A percentile compares a stretch with the other conserved stretches of the same genome.
phyloP scores from a whole-genome alignment of 2,329 filamentous ascomycete genomes.

The Fusarium anguioides region DNA sequence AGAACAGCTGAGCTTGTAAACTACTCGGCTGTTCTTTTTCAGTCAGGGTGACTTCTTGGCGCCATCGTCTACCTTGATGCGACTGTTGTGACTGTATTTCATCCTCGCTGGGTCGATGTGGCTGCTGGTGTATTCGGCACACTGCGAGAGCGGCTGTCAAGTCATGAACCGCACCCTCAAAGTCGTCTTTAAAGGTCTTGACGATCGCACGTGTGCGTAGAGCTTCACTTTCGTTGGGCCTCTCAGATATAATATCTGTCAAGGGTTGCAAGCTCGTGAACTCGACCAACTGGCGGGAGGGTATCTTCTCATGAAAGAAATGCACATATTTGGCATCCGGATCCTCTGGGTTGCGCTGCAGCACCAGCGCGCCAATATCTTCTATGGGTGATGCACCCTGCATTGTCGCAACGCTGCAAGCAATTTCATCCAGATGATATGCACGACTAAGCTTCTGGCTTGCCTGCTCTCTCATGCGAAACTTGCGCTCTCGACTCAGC shows the following conservation, averaged over 20 bases:
- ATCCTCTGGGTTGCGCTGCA: constrained; percentile 75
- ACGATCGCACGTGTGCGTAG: constrained; percentile 80
- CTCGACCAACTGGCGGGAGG: constrained; percentile 77
- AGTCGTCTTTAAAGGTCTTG: constrained; percentile 80
- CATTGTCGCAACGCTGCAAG: constrained; percentile 85
- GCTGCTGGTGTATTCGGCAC: constrained; percentile 63
- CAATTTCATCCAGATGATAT: constrained; percentile 85
- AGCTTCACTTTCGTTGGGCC: constrained; percentile 72
- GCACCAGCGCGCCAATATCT: constrained; percentile 77
- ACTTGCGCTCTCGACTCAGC: constrained; percentile 79
- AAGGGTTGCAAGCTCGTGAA: constrained; percentile 75
- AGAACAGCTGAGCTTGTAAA: constrained; percentile 78
- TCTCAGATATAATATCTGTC: constrained; percentile 72
- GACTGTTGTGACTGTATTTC: constrained; percentile 59
- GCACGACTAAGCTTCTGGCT: constrained; percentile 81
- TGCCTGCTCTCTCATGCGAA: constrained; percentile 83
- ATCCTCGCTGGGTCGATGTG: constrained; percentile 64
- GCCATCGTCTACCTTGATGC: constrained; percentile 41
- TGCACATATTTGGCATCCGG: constrained; percentile 87
- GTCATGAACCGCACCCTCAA: constrained; percentile 75
- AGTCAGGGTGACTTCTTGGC: constrained; percentile 51
- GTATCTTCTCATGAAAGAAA: constrained; percentile 92
- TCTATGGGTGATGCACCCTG: constrained; percentile 81
- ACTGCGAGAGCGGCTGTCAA: constrained; percentile 73
- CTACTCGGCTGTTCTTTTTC: constrained; percentile 74